Percentiles rank a stretch among this genome's conserved stretches.
phyloP scores from a whole-genome alignment of 176 grass and related monocot species.

The Bromus sterilis region DNA sequence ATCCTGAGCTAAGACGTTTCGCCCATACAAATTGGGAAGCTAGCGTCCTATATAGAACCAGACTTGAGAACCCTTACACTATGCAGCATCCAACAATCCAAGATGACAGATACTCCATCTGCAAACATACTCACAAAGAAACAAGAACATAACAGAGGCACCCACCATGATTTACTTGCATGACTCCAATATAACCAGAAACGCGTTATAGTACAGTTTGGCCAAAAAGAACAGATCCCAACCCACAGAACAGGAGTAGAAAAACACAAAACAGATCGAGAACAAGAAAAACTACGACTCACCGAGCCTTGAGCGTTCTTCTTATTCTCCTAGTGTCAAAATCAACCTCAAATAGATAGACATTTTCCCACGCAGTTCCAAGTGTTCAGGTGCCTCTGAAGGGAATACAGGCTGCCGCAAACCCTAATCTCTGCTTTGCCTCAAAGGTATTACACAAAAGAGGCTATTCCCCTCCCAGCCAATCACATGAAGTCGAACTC shows the following conservation, averaged over 20 bases:
- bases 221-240: not conserved
- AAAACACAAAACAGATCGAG: not conserved
- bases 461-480: constrained; percentile 30
- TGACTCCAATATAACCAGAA: constrained; percentile 22
- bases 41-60: too few species aligned
- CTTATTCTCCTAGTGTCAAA: constrained; percentile 12
- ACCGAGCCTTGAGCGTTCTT: not conserved
- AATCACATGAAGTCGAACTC: constrained; percentile 87
- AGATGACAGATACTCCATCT: not conserved
- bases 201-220: constrained; percentile 28
- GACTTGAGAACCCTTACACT: too few species aligned
- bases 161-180: constrained; percentile 7
- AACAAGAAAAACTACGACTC: not conserved
- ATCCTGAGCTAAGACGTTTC: too few species aligned
- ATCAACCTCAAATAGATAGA: constrained; percentile 35
- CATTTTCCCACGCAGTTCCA: constrained; percentile 23
- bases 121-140: not conserved
- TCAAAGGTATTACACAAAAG: constrained; percentile 36
- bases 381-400: constrained; percentile 6
- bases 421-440: constrained; percentile 40
- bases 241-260: not conserved
- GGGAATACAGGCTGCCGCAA: constrained; percentile 28
- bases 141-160: not conserved
- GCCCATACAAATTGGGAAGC: too few species aligned
- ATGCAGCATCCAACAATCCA: too few species aligned